phyloP scores from a whole-genome alignment of 495 filamentous ascomycete species.

The Xeromyces bisporus region DNA sequence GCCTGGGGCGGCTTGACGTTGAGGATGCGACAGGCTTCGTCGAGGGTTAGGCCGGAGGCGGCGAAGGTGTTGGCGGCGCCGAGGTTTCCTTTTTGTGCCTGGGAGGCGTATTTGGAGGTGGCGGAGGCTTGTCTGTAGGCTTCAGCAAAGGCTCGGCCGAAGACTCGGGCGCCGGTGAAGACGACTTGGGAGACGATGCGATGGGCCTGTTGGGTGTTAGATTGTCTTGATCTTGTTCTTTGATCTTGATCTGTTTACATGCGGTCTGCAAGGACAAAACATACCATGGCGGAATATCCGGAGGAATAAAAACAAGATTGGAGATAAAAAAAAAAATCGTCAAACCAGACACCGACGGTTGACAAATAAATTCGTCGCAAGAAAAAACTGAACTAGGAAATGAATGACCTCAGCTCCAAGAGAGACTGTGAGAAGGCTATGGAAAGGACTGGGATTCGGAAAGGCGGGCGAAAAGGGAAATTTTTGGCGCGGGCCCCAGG shows the following conservation, averaged over 20 bases:
- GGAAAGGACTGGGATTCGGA: constrained; percentile 1
- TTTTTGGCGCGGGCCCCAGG: constrained; percentile 18
- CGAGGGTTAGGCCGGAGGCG: constrained; percentile 64
- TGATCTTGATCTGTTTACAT: no score
- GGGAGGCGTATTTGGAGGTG: constrained; percentile 62
- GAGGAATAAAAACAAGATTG: no score
- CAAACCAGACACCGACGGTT: constrained; percentile 7
- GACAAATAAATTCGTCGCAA: no score
- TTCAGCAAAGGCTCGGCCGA: constrained; percentile 84
- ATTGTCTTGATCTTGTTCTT: constrained; percentile 1
- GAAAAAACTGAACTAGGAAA: constrained; percentile 12
- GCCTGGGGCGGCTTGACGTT: constrained; percentile 80
- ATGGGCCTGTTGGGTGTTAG: constrained; percentile 50
- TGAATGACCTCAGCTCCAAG: no score
- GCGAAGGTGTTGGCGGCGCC: constrained; percentile 33
- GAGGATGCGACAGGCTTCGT: constrained; percentile 94
- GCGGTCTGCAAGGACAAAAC: no score
- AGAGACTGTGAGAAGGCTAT: no score
- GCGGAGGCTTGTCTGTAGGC: constrained; percentile 85
- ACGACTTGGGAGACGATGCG: constrained; percentile 87
- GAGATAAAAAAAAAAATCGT: no score
- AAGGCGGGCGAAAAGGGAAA: constrained; percentile 15
- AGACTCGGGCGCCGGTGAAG: constrained; percentile 71
- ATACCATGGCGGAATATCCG: constrained; percentile 2
- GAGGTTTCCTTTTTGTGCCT: constrained; percentile 34